Conservation (phyloP, 345 rosid species). For the Populus davidiana region DNA sequence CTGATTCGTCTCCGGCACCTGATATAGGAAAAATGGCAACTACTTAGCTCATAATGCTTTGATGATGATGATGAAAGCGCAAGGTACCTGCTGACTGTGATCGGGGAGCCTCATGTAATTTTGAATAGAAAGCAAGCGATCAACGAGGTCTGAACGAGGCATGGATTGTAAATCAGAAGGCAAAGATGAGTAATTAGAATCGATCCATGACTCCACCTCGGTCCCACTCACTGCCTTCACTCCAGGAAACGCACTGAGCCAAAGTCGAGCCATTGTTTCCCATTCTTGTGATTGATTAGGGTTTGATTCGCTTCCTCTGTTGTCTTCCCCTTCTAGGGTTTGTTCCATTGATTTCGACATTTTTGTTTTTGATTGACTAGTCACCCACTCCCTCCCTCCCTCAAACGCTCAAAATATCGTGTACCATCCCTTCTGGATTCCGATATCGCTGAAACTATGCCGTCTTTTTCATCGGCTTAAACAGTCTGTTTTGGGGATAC, state of each 20-base stretch:
- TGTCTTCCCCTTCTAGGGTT: constrained; percentile 21
- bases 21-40: background rate
- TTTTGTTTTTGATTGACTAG: background rate
- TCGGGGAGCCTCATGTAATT: constrained; percentile 61
- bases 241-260: constrained; percentile 82
- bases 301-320: constrained; percentile 13
- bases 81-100: constrained; percentile 30
- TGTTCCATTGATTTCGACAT: constrained; percentile 11
- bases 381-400: background rate
- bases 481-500: too few relatives aligned
- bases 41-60: background rate
- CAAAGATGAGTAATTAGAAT: constrained; percentile 55
- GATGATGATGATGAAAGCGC: background rate
- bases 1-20: constrained; percentile 34
- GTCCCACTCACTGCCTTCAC: constrained; percentile 58
- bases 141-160: constrained; percentile 74
- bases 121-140: constrained; percentile 75
- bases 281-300: constrained; percentile 74
- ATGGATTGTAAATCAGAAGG: constrained; percentile 75
- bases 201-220: constrained; percentile 89
- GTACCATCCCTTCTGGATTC: too few relatives aligned
- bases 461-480: too few relatives aligned
- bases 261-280: constrained; percentile 86
- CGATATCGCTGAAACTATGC: too few relatives aligned
- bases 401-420: too few relatives aligned